Evolutionary conservation across 169 alveolate genomes (phyloP).

Genomic region (Cyclospora cayetanensis): DNA sequence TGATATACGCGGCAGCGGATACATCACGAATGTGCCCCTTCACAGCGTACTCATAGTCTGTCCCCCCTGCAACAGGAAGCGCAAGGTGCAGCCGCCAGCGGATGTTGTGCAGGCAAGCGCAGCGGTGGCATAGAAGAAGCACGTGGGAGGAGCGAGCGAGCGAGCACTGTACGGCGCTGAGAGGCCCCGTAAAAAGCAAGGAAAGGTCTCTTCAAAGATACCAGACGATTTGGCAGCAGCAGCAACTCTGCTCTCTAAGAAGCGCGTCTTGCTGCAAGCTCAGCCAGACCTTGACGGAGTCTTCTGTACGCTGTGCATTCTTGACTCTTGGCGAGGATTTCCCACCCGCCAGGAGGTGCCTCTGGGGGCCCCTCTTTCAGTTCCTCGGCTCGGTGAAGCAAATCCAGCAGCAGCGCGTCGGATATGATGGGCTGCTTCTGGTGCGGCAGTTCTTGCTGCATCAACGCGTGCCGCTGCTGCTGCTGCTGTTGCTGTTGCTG

Average conservation of each 20-base stretch:
- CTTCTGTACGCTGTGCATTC: background rate
- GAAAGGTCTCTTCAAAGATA: background rate
- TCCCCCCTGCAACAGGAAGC: slow-evolving; percentile 4
- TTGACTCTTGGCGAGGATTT: background rate
- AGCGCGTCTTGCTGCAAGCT: too few species aligned
- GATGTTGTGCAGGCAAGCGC: background rate
- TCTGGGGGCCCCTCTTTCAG: background rate
- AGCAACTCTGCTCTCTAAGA: too few species aligned
- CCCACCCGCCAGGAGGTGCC: background rate
- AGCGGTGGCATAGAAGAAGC: background rate
- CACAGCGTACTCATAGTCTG: slow-evolving; percentile 55
- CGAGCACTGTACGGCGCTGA: background rate
- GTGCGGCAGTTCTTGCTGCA: background rate
- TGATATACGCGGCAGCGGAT: slow-evolving; percentile 46
- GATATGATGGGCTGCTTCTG: background rate
- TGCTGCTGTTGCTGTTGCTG: background rate
- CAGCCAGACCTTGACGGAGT: background rate
- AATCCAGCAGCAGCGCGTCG: background rate
- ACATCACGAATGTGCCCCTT: slow-evolving; percentile 46
- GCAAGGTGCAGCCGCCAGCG: background rate
- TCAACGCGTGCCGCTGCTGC: too few species aligned
- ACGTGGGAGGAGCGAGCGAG: background rate
- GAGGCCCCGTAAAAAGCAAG: background rate
- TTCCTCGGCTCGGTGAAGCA: background rate
- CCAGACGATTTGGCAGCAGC: background rate